Evolutionary conservation across 1,284 basidiomycete species (phyloP).

Genomic region (Marasmius fiardii): DNA sequence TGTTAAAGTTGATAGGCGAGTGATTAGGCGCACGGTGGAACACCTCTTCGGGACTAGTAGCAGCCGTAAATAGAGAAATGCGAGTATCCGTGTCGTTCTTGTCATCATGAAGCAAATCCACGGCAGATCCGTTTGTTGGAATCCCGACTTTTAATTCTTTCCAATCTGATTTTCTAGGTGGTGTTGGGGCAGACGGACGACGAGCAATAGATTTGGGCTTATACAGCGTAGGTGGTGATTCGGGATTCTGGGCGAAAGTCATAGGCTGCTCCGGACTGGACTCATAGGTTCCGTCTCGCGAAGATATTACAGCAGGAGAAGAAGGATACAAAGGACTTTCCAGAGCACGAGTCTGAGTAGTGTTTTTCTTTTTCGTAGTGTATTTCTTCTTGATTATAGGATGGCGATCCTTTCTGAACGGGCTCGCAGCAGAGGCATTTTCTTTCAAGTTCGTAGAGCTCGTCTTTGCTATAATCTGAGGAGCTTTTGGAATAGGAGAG

Average conservation of each 20-base stretch:
- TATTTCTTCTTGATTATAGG: conserved; percentile 9
- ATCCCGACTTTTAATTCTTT: conserved; percentile 1
- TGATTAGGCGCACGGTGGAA: conserved; percentile 18
- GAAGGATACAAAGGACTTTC: conserved; percentile 33
- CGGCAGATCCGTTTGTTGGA: conserved; percentile 4
- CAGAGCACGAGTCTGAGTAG: conserved; percentile 1
- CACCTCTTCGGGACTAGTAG: conserved; percentile 12
- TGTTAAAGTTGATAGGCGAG: conserved; percentile 34
- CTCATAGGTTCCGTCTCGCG: conserved; percentile 5
- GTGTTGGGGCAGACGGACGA: conserved; percentile 28
- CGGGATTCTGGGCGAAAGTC: conserved; percentile 14
- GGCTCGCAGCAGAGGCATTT: conserved; percentile 9
- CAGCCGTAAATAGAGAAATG: conserved; percentile 15
- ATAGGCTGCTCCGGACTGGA: conserved; percentile 18
- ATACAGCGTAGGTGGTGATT: conserved; percentile 5
- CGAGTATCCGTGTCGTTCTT: conserved; percentile 4
- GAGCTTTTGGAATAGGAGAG: conserved; percentile 15
- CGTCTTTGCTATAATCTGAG: conserved; percentile 5
- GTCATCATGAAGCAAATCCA: conserved; percentile 5
- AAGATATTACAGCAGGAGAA: conserved; percentile 25
- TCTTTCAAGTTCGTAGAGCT: conserved; percentile 15
- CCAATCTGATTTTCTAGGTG: conserved; percentile 13
- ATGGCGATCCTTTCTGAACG: conserved; percentile 6
- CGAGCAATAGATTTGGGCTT: conserved; percentile 13
- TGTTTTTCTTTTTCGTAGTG: conserved; percentile 5